Percentiles rank a stretch among this genome's conserved stretches.
phyloP scores from a whole-genome alignment of 495 filamentous ascomycete species.

The Neurospora tetrasperma region DNA sequence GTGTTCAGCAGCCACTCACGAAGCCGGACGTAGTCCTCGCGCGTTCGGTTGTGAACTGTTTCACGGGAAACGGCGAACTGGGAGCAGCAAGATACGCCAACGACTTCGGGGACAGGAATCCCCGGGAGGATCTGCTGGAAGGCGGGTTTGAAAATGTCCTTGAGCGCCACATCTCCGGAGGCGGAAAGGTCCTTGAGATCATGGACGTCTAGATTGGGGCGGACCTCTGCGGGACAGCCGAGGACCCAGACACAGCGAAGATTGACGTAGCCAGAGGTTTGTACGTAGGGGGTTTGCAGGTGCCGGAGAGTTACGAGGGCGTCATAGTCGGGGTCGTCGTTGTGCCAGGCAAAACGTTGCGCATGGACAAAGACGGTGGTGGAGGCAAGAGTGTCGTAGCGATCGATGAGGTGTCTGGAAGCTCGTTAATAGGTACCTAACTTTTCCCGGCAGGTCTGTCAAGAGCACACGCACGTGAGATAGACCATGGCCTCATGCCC shows the following conservation, averaged over 20 bases:
- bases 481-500: conserved; percentile 57
- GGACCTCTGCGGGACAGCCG: conserved; percentile 53
- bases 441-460: conserved; percentile 28
- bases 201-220: conserved; percentile 20
- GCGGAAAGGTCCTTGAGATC: conserved; percentile 5
- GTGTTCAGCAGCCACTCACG: conserved; percentile 54
- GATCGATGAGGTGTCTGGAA: conserved; percentile 50
- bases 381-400: conserved; percentile 50
- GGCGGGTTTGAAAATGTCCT: conserved; percentile 34
- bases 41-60: conserved; percentile 36
- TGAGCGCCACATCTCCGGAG: not conserved
- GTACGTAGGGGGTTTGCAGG: conserved; percentile 46
- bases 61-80: conserved; percentile 57
- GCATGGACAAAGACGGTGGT: conserved; percentile 53
- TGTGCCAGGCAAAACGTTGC: conserved; percentile 55
- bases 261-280: conserved; percentile 50
- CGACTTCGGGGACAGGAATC: conserved; percentile 26
- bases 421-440: conserved; percentile 22
- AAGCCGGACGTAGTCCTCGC: conserved; percentile 44
- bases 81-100: conserved; percentile 55
- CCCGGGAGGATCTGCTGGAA: conserved; percentile 48
- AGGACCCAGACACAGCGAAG: conserved; percentile 54
- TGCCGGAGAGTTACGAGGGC: conserved; percentile 37
- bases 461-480: conserved; percentile 37
- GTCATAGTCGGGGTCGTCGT: conserved; percentile 44